These are phyloP conservation scores for Viola pubescens DNA, from an alignment of 441 rosid genomes.

Conservation along the genomic window DNA sequence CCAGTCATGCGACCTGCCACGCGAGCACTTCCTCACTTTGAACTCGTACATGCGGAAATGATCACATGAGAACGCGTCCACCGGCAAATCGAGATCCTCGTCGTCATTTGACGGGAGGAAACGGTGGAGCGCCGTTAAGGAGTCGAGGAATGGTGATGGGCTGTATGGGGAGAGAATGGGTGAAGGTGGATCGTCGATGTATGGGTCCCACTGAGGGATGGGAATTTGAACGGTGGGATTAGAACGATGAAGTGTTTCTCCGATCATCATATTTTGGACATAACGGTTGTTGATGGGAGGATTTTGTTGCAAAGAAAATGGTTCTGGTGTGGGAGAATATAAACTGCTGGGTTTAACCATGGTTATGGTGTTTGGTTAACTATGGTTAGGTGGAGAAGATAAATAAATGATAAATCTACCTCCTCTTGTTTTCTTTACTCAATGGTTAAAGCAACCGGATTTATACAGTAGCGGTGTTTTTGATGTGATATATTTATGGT, in stretches of 20 bases:
- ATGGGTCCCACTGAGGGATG: slow-evolving; percentile 50
- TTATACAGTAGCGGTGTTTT: not conserved
- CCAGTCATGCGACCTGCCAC: slow-evolving; percentile 89
- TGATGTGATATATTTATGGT: slow-evolving; percentile 3
- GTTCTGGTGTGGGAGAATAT: slow-evolving; percentile 20
- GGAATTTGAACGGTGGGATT: slow-evolving; percentile 51
- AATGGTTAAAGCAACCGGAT: slow-evolving; percentile 18
- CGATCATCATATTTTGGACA: slow-evolving; percentile 50
- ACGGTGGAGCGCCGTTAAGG: slow-evolving; percentile 48
- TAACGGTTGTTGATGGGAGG: not conserved
- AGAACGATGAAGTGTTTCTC: slow-evolving; percentile 31
- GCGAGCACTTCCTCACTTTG: slow-evolving; percentile 66
- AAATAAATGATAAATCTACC: slow-evolving; percentile 13
- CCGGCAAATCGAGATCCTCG: slow-evolving; percentile 44
- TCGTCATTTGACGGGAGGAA: slow-evolving; percentile 50
- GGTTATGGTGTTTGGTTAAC: slow-evolving; percentile 27
- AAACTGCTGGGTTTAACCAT: slow-evolving; percentile 34
- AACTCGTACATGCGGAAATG: slow-evolving; percentile 88
- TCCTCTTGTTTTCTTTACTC: slow-evolving; percentile 13
- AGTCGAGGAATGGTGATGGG: slow-evolving; percentile 34
- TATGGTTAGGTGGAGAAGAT: slow-evolving; percentile 24
- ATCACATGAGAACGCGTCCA: slow-evolving; percentile 73
- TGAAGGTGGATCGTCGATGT: slow-evolving; percentile 23
- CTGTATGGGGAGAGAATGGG: slow-evolving; percentile 15
- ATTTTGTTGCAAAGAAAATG: not conserved